phyloP scores from a whole-genome alignment of 371 early-diverging fungal genomes.

The Haplosporangium sp. region DNA sequence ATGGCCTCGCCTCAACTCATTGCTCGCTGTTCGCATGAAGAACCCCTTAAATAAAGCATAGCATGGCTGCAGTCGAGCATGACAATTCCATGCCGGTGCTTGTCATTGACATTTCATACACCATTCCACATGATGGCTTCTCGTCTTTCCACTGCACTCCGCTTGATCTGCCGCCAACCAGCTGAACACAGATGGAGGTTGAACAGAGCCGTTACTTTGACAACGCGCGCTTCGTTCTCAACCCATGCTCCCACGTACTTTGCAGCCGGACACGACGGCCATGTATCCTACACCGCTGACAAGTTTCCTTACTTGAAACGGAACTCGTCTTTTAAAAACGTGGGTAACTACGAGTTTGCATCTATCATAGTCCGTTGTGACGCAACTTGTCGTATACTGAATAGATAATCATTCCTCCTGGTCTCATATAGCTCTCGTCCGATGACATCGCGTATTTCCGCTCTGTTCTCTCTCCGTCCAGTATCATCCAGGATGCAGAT shows the following conservation, averaged over 20 bases:
- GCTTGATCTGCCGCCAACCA: neutral
- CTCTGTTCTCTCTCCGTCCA: slow-evolving; percentile 64
- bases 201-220: slow-evolving; percentile 5
- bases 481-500: slow-evolving; percentile 58
- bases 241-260: slow-evolving; percentile 4
- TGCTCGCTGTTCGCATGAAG: neutral
- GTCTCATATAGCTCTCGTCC: slow-evolving; percentile 53
- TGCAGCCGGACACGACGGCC: slow-evolving; percentile 4
- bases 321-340: slow-evolving; percentile 66
- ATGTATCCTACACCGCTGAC: slow-evolving; percentile 20
- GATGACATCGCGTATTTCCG: slow-evolving; percentile 72
- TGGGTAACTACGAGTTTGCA: slow-evolving; percentile 4
- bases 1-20: too few relatives aligned
- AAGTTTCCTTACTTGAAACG: slow-evolving; percentile 52
- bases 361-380: neutral
- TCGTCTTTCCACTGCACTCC: slow-evolving; percentile 7
- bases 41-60: slow-evolving; percentile 7
- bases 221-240: slow-evolving; percentile 17
- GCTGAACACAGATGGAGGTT: neutral
- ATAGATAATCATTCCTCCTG: neutral
- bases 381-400: neutral
- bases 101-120: too few relatives aligned
- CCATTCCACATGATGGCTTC: slow-evolving; percentile 4
- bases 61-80: neutral
- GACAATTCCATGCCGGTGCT: too few relatives aligned